phyloP scores from a whole-genome alignment of 768 basidiomycete genomes.

The Cytidiella melzeri region DNA sequence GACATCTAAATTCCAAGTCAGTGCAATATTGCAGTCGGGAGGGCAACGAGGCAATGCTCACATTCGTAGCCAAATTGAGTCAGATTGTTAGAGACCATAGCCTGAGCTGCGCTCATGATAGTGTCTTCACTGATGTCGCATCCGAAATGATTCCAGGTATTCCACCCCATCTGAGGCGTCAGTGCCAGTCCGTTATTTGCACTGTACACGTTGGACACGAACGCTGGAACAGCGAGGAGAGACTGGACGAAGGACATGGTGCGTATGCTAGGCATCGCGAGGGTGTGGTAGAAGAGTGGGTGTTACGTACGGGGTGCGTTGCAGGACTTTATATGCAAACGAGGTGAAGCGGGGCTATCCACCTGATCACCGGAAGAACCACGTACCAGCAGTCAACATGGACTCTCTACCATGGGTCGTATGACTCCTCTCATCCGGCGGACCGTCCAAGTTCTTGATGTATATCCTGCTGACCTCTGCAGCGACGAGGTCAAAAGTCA shows the following conservation, averaged over 20 bases:
- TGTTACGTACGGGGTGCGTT: not conserved
- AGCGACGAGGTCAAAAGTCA: too few species aligned
- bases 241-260: not conserved
- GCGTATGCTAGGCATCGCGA: too few species aligned
- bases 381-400: too few species aligned
- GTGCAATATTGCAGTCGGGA: not conserved
- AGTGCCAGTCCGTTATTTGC: constrained; percentile 26
- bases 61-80: constrained; percentile 33
- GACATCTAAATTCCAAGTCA: constrained; percentile 22
- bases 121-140: constrained; percentile 32
- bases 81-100: constrained; percentile 28
- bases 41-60: constrained; percentile 11
- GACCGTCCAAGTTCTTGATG: too few species aligned
- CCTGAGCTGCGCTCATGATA: constrained; percentile 29
- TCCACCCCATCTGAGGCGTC: constrained; percentile 34
- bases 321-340: too few species aligned
- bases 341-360: too few species aligned
- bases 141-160: constrained; percentile 34
- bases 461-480: too few species aligned
- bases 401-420: too few species aligned
- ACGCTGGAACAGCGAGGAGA: constrained; percentile 7
- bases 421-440: too few species aligned
- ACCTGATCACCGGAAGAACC: too few species aligned
- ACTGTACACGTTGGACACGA: constrained; percentile 11
- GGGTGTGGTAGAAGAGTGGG: not conserved